Evolutionary conservation across 2,329 filamentous ascomycete genomes (phyloP).

Genomic region (Knoxdaviesia capensis): DNA sequence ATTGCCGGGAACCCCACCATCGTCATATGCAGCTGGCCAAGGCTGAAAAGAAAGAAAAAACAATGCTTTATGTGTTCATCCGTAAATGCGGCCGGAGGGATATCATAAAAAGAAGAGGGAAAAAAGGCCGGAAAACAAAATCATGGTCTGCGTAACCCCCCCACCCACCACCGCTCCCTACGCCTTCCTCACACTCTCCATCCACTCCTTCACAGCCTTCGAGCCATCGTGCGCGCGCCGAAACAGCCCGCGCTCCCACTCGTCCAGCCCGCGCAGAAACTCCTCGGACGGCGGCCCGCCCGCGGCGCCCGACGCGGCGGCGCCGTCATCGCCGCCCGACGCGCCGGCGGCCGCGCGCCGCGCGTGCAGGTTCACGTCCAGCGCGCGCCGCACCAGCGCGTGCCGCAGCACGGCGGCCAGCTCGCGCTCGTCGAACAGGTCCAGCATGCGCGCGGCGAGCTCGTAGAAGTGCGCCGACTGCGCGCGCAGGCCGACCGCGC

Average conservation of each 20-base stretch:
- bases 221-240: constrained; percentile 54
- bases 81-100: no score
- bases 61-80: no score
- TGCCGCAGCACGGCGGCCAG: constrained; percentile 57
- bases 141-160: neutral
- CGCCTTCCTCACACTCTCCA: constrained; percentile 30
- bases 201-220: constrained; percentile 50
- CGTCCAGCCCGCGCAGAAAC: constrained; percentile 73
- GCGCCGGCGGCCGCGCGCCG: constrained; percentile 57
- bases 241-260: constrained; percentile 67
- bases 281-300: constrained; percentile 43
- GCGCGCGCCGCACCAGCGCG: constrained; percentile 65
- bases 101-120: neutral
- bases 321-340: constrained; percentile 32
- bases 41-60: no score
- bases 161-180: constrained; percentile 7
- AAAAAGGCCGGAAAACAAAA: neutral
- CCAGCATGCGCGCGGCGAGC: constrained; percentile 66
- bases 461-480: constrained; percentile 78
- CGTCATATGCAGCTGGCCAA: no score
- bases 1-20: no score
- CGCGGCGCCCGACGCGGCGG: constrained; percentile 15
- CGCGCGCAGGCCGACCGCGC: constrained; percentile 64
- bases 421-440: constrained; percentile 66
- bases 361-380: constrained; percentile 73